Base-by-base conservation (phyloP, 305 asterid genomes). In the Striga hermonthica region DNA sequence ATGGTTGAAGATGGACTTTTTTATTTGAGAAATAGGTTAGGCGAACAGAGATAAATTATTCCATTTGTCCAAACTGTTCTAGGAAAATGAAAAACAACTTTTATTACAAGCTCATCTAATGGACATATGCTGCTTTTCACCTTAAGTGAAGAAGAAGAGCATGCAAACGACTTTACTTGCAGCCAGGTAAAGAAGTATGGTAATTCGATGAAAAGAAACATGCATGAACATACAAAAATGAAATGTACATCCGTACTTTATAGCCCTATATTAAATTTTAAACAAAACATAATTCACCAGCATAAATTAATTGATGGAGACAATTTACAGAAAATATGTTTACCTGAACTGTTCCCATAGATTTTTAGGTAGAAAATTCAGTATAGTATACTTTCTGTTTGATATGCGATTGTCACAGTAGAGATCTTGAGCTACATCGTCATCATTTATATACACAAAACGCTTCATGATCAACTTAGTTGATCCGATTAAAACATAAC, bases 331-430 rank as follows among this genome's bases (percentile, higher is more conserved):
- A 63, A 28, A 53, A 4, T 11, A 60, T 56, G 69, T 67, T 75
- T 61, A 89, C 98, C 98, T 92, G 95, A 92, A 92, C 64, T 92
- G 98, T 61, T 92, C 98, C 97, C 93, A 89, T 72, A 92, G 86
- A 76, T 92, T 92, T 77, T 92, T 92, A 55, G 98, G 98, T 50
- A 92, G 85, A 80, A 92, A 92, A 75, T 92, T 92, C 91, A 82
- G 80, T 52, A 85, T 62, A n/a, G 97, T 92, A 72, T 92, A 92
- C 81, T 92, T 92, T 70, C 91, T 79, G 82, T 92, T 92, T 39
- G 98, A 92, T 75, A 92, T 87, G 57, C 96, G 97, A 75, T 92
- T 92, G 81, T 87, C 95, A 73, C 94, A 81, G 77, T 86, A 84
- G 53, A 82, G 72, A 70, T 82, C 88, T 64, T 79, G 78, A 12